These are phyloP conservation scores for Solanum ossicruentum DNA, from an alignment of 257 asterid genomes.

Conservation along the genomic window DNA sequence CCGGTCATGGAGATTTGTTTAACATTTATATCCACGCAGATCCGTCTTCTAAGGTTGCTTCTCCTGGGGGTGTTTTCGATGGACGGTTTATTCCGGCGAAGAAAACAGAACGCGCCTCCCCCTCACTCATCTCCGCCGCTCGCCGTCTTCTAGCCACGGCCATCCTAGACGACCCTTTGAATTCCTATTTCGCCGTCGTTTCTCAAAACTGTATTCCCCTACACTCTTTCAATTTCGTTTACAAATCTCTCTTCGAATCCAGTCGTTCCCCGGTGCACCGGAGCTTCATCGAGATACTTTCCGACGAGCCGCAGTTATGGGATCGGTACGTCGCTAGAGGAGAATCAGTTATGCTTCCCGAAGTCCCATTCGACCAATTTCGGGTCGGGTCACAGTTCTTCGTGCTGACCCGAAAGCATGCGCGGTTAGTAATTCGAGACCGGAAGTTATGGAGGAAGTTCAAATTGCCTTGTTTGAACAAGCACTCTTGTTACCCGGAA, in stretches of 20 bases:
- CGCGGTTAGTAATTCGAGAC: conserved; percentile 36
- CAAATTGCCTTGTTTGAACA: conserved; percentile 35
- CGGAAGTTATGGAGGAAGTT: conserved; percentile 58
- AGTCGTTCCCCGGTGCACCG: conserved; percentile 2
- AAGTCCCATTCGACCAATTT: conserved; percentile 36
- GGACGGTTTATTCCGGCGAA: conserved; percentile 38
- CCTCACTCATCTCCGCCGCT: conserved; percentile 67
- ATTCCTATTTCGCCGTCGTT: conserved; percentile 49
- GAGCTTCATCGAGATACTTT: conserved; percentile 63
- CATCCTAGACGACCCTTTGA: conserved; percentile 43
- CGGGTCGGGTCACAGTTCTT: conserved; percentile 77
- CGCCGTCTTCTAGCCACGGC: conserved; percentile 82
- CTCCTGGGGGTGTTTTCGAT: conserved; percentile 46
- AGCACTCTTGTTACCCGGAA: conserved; percentile 59
- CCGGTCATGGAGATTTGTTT: conserved; percentile 10
- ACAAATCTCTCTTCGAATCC: conserved; percentile 25
- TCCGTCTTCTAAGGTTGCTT: conserved; percentile 23
- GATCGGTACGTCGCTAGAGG: conserved; percentile 58
- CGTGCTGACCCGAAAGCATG: conserved; percentile 35
- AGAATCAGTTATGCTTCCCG: conserved; percentile 44
- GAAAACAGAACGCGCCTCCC: conserved; percentile 37
- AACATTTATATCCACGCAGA: conserved; percentile 66
- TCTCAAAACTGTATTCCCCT: conserved; percentile 64
- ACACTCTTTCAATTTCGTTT: conserved; percentile 41
- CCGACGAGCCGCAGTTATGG: conserved; percentile 36